Base-by-base conservation (phyloP, 192 early-diverging fungal species). In the Coemansia sp. region DNA sequence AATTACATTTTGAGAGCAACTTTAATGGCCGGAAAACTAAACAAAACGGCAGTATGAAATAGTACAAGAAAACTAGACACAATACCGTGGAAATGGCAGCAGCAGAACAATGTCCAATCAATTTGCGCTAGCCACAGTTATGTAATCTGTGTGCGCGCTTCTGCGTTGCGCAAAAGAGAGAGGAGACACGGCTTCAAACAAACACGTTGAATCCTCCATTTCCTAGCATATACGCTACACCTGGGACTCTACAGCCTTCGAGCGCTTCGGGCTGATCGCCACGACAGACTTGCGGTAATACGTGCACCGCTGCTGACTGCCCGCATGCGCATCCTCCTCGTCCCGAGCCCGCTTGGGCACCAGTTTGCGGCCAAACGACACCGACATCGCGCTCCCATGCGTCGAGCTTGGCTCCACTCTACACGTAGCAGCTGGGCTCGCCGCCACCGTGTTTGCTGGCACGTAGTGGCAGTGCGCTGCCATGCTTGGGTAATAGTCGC, bases 341-440 rank as follows among this genome's bases (percentile, higher is more conserved):
- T 54, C 65, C 23, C 76, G 76, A 2, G 71, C 71, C 21, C 76
- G 76, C 71, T 79, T 79, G 8, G 71, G 21, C 53, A 65, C 65
- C n/a, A 47, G 27, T 24, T 61, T 64, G 25, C 70, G 56, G 22
- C 65, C 76, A 54, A 60, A 56, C 12, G 57, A 41, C 52, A 65
- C 52, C 10, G 41, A 53, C 51, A 57, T 56, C 21, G 39, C 32
- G 11, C 15, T 22, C 15, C 56, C 22, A 32, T 15, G 41, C 27
- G 19, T 32, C 29, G 5, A 32, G 29, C 2, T 32, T 32, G 29
- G 5, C 4, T 32, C 29, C 29, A 32, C 29, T 32, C 29, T 32
- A 32, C 29, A 6, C 29, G 29, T 6, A 4, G 29, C 29, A 32
- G 29, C 29, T 32, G 29, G 29, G 29, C 29, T 32, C 29, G 54